Base-by-base conservation (phyloP, 2,329 filamentous ascomycete species). In the Decorospora gaudefroyi region DNA sequence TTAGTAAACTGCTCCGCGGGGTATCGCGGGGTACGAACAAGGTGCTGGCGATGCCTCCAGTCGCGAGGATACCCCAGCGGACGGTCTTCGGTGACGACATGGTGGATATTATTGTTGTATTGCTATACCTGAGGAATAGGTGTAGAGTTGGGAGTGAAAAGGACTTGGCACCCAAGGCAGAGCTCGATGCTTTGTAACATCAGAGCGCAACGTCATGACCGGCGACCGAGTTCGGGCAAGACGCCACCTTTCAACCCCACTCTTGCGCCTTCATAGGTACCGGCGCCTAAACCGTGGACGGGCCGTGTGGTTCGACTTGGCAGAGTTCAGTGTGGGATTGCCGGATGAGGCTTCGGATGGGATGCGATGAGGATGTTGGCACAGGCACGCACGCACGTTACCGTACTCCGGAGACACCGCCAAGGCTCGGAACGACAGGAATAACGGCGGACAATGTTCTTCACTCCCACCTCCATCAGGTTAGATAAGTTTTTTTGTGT, bases 11-110 rank as follows among this genome's bases (percentile, higher is more conserved):
- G 36, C 42, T 48, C 11, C 34, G 11, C 53, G 42, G 41, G 32
- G 32, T 32, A 27, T 43, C 25, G 55, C 51, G 55, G 55, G 57
- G 57, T 47, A 60, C 52, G 46, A 49, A 68, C 68, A 71, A 77
- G 40, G 72, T 74, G 49, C 72, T 56, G 29, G 75, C 75, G 43
- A 77, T 77, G 45, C 70, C 74, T 49, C 75, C 75, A 3, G 75
- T 77, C 7, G 74, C 75, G 17, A 77, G 69, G 49, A 78, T 77
- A 36, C 75, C 72, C 71, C 71, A 74, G 33, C 69, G 69, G 21
- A 72, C 55, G 3, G 63, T 69, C 49, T 69, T 67, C 12, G 69
- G 66, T 13, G 65, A 51, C n/a, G 65, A 52, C 66, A 69, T 69
- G 27, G 27, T 49, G 40, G 26, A 18, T 33, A 44, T 45, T 26